Conservation (phyloP, 345 rosid species). For the Raphanus raphanistrum region DNA sequence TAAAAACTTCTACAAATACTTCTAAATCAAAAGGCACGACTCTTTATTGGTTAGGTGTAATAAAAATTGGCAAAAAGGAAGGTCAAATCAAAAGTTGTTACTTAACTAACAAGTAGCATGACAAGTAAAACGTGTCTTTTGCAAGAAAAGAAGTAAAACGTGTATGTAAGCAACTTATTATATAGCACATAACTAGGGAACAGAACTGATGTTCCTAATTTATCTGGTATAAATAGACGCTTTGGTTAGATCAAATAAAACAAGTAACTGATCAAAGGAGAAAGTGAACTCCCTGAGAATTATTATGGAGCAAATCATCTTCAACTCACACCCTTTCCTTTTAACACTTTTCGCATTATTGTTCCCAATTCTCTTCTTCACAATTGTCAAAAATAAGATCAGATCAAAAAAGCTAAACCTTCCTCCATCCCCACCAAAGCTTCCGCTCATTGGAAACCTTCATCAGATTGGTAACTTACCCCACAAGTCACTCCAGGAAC, state of each 20-base stretch:
- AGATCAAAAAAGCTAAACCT: conserved; percentile 23
- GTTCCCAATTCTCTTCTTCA: conserved; percentile 16
- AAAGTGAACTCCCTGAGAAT: not conserved
- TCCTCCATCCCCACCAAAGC: conserved; percentile 37
- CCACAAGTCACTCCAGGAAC: conserved; percentile 24
- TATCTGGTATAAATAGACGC: not conserved
- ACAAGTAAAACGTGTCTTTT: no score
- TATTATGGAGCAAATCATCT: conserved; percentile 22
- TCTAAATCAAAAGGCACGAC: no score
- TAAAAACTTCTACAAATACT: no score
- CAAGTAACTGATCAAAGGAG: not conserved
- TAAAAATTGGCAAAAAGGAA: no score
- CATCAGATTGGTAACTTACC: conserved; percentile 31
- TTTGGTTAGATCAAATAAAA: not conserved
- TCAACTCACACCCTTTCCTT: not conserved
- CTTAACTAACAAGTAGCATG: no score
- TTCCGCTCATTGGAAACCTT: conserved; percentile 33
- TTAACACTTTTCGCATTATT: conserved; percentile 9
- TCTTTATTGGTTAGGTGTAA: no score
- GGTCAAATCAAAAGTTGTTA: no score
- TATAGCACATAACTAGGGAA: no score
- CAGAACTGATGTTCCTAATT: no score
- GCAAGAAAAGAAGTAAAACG: no score
- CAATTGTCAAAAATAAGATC: not conserved
- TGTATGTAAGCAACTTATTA: no score